These are phyloP conservation scores for Chalara sp. DNA, from an alignment of 2,329 filamentous ascomycete species.

Conservation along the genomic window DNA sequence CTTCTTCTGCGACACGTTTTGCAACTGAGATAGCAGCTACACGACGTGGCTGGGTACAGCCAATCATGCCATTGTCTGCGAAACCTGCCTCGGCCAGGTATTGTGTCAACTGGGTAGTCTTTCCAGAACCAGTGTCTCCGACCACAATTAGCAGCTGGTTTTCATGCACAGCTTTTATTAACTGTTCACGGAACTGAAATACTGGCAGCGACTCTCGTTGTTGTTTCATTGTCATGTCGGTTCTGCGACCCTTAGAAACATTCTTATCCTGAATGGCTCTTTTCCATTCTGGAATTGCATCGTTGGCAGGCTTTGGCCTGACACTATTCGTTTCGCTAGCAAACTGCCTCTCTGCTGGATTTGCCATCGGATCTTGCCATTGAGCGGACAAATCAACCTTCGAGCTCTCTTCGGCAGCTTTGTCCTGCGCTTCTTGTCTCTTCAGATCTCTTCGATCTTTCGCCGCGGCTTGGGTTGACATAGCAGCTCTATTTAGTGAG, in stretches of 20 bases:
- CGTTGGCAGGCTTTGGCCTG: slow-evolving; percentile 45
- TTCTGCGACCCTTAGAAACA: slow-evolving; percentile 76
- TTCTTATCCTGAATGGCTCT: slow-evolving; percentile 73
- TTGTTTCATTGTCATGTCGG: slow-evolving; percentile 87
- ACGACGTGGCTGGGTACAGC: slow-evolving; percentile 93
- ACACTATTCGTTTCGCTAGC: slow-evolving; percentile 75
- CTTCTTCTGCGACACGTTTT: slow-evolving; percentile 92
- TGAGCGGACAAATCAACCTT: slow-evolving; percentile 82
- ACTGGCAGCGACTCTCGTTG: slow-evolving; percentile 88
- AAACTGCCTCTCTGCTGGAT: slow-evolving; percentile 78
- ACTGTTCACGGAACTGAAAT: slow-evolving; percentile 77
- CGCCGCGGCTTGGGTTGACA: slow-evolving; percentile 81
- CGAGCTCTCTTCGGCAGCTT: slow-evolving; percentile 63
- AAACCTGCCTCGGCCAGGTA: slow-evolving; percentile 92
- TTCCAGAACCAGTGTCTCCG: slow-evolving; percentile 93
- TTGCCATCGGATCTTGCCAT: slow-evolving; percentile 96
- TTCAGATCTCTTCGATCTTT: slow-evolving; percentile 86
- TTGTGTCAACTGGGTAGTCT: slow-evolving; percentile 94
- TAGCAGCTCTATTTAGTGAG: slow-evolving; percentile 94
- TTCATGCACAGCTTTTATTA: slow-evolving; percentile 78
- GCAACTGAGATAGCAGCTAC: slow-evolving; percentile 97
- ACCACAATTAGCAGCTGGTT: slow-evolving; percentile 95
- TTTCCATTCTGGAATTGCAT: slow-evolving; percentile 88
- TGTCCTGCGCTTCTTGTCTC: slow-evolving; percentile 79
- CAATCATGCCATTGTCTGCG: slow-evolving; percentile 79